phyloP scores from a whole-genome alignment of 2,329 filamentous ascomycete species.

The Neoscytalidium dimidiatum region DNA sequence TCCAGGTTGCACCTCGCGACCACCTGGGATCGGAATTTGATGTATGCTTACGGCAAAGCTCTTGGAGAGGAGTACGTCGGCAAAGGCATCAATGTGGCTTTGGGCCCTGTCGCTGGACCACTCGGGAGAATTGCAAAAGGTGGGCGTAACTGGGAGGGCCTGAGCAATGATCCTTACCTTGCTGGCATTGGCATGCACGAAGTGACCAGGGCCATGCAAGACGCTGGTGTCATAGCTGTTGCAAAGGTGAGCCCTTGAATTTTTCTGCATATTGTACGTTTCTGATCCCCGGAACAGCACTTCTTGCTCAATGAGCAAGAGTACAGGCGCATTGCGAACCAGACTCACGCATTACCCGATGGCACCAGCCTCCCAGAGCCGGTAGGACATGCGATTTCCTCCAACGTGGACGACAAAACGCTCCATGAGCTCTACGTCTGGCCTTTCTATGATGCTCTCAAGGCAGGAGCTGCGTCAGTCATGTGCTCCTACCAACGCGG shows the following conservation, averaged over 20 bases:
- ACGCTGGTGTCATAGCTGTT: conserved; percentile 55
- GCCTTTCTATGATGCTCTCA: conserved; percentile 64
- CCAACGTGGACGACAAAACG: conserved; percentile 65
- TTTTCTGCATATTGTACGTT: neutral
- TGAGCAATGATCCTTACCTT: conserved; percentile 69
- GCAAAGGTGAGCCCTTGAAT: conserved; percentile 53
- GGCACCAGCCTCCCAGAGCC: conserved; percentile 41
- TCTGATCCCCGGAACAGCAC: conserved; percentile 42
- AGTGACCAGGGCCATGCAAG: conserved; percentile 57
- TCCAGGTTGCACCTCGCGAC: conserved; percentile 38
- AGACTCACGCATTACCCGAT: conserved; percentile 24
- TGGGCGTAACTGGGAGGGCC: conserved; percentile 71
- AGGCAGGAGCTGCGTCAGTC: conserved; percentile 57
- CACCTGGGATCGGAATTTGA: conserved; percentile 42
- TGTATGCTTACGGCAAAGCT: conserved; percentile 33
- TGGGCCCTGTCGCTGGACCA: conserved; percentile 70
- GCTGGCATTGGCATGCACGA: conserved; percentile 53
- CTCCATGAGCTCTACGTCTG: conserved; percentile 68
- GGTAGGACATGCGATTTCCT: conserved; percentile 50
- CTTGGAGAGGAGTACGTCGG: conserved; percentile 35
- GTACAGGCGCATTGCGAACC: conserved; percentile 42
- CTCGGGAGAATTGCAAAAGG: conserved; percentile 63
- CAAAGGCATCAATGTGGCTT: conserved; percentile 63
- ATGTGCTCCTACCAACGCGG: conserved; percentile 66
- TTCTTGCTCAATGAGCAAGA: conserved; percentile 64